Evolutionary conservation across 2,329 filamentous ascomycete species (phyloP).

Genomic region (Beauveria caledonica): DNA sequence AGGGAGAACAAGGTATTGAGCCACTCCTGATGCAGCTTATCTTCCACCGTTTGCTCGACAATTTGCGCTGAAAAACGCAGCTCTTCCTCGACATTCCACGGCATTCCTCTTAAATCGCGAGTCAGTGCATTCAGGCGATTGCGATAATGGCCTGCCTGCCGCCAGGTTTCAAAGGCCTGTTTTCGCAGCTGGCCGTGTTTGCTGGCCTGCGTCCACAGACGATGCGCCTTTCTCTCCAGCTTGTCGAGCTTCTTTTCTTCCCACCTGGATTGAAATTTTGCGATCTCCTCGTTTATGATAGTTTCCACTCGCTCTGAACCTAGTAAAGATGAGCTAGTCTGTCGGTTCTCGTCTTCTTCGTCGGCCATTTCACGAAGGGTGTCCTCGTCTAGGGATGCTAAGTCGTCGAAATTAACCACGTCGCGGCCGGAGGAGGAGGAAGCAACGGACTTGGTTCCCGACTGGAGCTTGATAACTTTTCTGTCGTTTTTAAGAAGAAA

Average conservation of each 20-base stretch:
- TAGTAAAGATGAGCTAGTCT: not conserved
- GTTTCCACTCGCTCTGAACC: slow-evolving; percentile 29
- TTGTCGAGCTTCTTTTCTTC: slow-evolving; percentile 46
- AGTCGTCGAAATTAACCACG: slow-evolving; percentile 34
- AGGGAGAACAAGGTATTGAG: slow-evolving; percentile 37
- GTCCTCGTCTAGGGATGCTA: slow-evolving; percentile 39
- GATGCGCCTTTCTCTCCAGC: slow-evolving; percentile 47
- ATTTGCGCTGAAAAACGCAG: slow-evolving; percentile 47
- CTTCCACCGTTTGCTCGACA: slow-evolving; percentile 57
- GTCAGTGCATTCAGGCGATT: slow-evolving; percentile 48
- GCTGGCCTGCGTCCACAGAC: slow-evolving; percentile 52
- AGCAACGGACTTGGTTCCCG: not conserved
- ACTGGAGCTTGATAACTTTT: slow-evolving; percentile 11
- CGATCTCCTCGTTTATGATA: slow-evolving; percentile 47
- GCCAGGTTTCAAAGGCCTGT: slow-evolving; percentile 28
- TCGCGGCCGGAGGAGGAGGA: slow-evolving; percentile 24
- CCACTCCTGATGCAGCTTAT: slow-evolving; percentile 48
- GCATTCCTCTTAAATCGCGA: slow-evolving; percentile 40
- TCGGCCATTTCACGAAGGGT: slow-evolving; percentile 55
- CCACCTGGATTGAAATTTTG: slow-evolving; percentile 47
- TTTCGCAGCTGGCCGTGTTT: slow-evolving; percentile 25
- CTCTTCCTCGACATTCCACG: slow-evolving; percentile 45
- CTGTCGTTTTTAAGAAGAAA: slow-evolving; percentile 27
- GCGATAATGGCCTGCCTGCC: slow-evolving; percentile 34
- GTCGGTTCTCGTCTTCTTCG: slow-evolving; percentile 34